phyloP scores from a whole-genome alignment of 2,329 filamentous ascomycete genomes.

The Ploettnerulaceae sp. region DNA sequence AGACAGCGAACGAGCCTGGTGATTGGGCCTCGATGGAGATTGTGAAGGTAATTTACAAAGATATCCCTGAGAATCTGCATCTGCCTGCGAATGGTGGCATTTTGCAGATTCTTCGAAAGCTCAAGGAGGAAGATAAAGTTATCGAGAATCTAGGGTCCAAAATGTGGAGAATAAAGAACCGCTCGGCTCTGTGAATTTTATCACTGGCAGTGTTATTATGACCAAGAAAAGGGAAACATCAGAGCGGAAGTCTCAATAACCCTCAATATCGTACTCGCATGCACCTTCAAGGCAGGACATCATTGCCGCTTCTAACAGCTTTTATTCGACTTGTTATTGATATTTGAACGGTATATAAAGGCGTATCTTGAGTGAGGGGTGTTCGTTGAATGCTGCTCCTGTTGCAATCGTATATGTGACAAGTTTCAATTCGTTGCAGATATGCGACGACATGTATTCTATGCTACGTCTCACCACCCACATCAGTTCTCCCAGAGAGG shows the following conservation, averaged over 20 bases:
- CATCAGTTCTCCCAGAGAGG: constrained; percentile 72
- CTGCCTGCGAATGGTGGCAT: constrained; percentile 71
- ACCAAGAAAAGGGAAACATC: background rate
- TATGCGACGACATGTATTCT: constrained; percentile 82
- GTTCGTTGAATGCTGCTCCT: constrained; percentile 17
- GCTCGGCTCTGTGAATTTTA: constrained; percentile 38
- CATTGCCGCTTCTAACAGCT: too few species aligned
- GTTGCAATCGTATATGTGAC: constrained; percentile 19
- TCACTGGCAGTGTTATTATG: background rate
- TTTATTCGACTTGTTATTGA: too few species aligned
- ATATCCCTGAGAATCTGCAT: constrained; percentile 72
- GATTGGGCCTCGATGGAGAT: constrained; percentile 71
- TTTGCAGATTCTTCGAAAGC: constrained; percentile 72
- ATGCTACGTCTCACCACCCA: constrained; percentile 74
- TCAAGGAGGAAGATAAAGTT: constrained; percentile 69
- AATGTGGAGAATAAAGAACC: constrained; percentile 42
- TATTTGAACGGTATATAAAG: too few species aligned
- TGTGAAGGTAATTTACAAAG: constrained; percentile 81
- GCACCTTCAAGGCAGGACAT: background rate
- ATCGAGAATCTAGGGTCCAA: constrained; percentile 35
- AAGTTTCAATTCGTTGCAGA: constrained; percentile 45
- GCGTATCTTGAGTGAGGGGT: too few species aligned
- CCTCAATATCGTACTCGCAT: too few species aligned
- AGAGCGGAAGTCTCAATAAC: background rate
- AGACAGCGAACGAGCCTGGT: constrained; percentile 27